Percentiles rank a stretch among this genome's conserved stretches.
Conservation (phyloP, 495 filamentous ascomycete genomes). For the Annulohypoxylon stygium region DNA sequence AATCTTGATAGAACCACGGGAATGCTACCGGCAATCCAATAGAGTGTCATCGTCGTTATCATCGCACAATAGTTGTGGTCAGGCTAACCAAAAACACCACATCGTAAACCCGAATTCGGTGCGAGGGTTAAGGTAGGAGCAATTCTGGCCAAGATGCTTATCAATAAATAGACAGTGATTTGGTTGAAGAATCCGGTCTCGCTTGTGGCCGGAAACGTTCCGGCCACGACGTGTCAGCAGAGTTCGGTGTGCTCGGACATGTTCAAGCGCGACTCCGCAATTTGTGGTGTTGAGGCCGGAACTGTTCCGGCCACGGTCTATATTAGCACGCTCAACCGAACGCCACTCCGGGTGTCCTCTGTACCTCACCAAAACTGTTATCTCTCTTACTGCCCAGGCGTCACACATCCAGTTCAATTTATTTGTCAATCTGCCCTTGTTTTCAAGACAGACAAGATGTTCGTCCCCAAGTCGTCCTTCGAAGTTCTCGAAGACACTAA, state of each 20-base stretch:
- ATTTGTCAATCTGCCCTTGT: neutral
- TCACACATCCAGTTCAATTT: neutral
- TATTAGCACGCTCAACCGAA: constrained; percentile 40
- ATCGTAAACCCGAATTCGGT: constrained; percentile 17
- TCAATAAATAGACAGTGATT: neutral
- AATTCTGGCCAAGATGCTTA: constrained; percentile 33
- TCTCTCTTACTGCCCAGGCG: neutral
- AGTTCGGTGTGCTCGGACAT: constrained; percentile 21
- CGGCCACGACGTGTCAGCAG: constrained; percentile 27
- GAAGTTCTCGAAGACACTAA: constrained; percentile 56
- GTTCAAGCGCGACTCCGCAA: constrained; percentile 31
- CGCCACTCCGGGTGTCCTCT: neutral
- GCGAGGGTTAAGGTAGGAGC: constrained; percentile 19
- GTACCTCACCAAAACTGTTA: constrained; percentile 1
- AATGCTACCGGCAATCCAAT: neutral
- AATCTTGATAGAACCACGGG: neutral
- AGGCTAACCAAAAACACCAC: neutral
- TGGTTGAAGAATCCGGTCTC: constrained; percentile 31
- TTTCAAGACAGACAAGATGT: constrained; percentile 34
- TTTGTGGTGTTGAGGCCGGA: constrained; percentile 46
- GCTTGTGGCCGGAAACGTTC: constrained; percentile 41
- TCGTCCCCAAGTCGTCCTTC: constrained; percentile 51
- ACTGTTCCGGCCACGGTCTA: constrained; percentile 52
- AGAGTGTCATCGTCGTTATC: neutral
- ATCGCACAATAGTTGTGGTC: neutral